A percentile compares a stretch with the other conserved stretches of the same genome.
phyloP scores from a whole-genome alignment of 768 basidiomycete genomes.

The Phanerodontia chrysosporium region DNA sequence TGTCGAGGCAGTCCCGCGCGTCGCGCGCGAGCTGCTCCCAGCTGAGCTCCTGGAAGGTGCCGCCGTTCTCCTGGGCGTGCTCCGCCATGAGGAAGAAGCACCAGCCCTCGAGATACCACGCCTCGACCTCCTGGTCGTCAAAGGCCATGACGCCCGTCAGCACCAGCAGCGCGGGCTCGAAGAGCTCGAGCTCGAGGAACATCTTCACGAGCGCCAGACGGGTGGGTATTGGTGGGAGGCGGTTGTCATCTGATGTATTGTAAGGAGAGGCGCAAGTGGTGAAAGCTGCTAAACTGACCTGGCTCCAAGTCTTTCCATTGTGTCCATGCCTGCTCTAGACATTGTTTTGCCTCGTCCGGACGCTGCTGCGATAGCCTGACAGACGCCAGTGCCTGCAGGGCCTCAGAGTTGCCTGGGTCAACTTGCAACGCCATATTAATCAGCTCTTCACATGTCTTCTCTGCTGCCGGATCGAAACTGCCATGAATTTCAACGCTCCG shows the following conservation, averaged over 20 bases:
- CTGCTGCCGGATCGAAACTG: slow-evolving; percentile 81
- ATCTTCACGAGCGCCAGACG: slow-evolving; percentile 75
- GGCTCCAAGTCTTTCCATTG: slow-evolving; percentile 68
- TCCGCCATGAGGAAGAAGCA: slow-evolving; percentile 83
- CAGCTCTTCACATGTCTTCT: slow-evolving; percentile 75
- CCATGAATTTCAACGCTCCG: not conserved
- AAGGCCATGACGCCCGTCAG: slow-evolving; percentile 74
- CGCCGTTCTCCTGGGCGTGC: slow-evolving; percentile 55
- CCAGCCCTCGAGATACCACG: slow-evolving; percentile 95
- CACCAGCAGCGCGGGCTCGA: slow-evolving; percentile 68
- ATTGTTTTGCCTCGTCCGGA: slow-evolving; percentile 74
- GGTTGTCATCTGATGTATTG: slow-evolving; percentile 50
- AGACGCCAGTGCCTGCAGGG: slow-evolving; percentile 75
- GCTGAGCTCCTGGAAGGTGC: slow-evolving; percentile 41
- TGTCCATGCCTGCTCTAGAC: slow-evolving; percentile 63
- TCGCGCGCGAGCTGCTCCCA: slow-evolving; percentile 81
- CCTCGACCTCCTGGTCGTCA: slow-evolving; percentile 86
- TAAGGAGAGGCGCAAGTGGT: not conserved
- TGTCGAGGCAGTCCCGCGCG: slow-evolving; percentile 76
- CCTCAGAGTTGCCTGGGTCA: slow-evolving; percentile 74
- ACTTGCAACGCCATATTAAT: slow-evolving; percentile 67
- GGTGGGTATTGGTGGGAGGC: slow-evolving; percentile 66
- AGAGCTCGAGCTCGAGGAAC: slow-evolving; percentile 72
- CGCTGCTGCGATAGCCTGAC: slow-evolving; percentile 86
- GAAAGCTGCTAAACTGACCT: slow-evolving; percentile 25